Evolutionary conservation across 129 eudicot genomes (phyloP).

Genomic region (Tagetes patula): DNA sequence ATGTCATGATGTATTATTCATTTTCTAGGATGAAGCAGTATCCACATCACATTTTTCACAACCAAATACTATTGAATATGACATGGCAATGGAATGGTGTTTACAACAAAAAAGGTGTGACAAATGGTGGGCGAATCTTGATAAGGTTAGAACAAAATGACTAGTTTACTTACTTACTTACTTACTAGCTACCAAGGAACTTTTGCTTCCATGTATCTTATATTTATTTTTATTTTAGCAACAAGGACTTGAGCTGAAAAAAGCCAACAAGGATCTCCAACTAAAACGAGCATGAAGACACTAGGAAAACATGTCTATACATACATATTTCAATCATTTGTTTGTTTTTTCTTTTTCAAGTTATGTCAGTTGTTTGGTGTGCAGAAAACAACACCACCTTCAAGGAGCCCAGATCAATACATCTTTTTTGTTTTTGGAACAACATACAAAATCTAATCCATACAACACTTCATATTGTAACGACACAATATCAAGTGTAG

Average conservation of each 20-base stretch:
- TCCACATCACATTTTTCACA: slow-evolving; percentile 94
- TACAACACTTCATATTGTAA: no score
- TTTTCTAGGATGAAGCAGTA: slow-evolving; percentile 70
- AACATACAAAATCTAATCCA: no score
- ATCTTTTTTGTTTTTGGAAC: no score
- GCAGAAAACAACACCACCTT: slow-evolving; percentile 23
- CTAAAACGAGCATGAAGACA: slow-evolving; percentile 35
- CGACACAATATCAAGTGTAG: no score
- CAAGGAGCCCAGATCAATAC: slow-evolving; percentile 9
- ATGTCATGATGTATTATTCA: slow-evolving; percentile 1
- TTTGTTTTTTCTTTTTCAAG: no score
- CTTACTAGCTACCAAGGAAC: background rate
- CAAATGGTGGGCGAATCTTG: slow-evolving; percentile 48
- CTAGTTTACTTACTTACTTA: background rate
- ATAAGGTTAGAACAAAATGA: slow-evolving; percentile 48
- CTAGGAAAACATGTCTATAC: background rate
- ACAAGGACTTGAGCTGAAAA: slow-evolving; percentile 50
- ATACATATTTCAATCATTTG: background rate
- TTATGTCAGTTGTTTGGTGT: background rate
- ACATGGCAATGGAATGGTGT: slow-evolving; percentile 91
- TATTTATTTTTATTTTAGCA: slow-evolving; percentile 26
- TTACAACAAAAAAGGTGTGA: slow-evolving; percentile 55
- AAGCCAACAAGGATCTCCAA: slow-evolving; percentile 32
- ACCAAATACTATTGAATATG: slow-evolving; percentile 85
- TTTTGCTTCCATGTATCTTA: background rate